phyloP scores from a whole-genome alignment of 2,329 filamentous ascomycete genomes.

The Verticillium zaregamsianum region DNA sequence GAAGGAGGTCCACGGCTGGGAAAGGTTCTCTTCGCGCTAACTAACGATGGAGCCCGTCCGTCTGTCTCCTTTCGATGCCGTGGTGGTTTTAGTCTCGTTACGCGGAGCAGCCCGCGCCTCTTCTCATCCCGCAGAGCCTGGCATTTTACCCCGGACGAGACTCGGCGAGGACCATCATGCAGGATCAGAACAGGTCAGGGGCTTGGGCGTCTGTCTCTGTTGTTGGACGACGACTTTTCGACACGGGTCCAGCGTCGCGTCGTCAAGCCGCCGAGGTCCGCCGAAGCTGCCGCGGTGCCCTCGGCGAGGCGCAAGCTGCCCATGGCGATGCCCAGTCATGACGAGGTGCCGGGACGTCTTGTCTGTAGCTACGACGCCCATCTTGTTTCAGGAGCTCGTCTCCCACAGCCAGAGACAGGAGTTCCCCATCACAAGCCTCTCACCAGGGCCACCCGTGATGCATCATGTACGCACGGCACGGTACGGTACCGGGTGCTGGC shows the following conservation, averaged over 20 bases:
- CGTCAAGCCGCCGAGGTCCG: background rate
- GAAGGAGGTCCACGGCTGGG: slow-evolving; percentile 5
- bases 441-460: slow-evolving; percentile 5
- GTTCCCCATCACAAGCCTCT: background rate
- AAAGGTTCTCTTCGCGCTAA: slow-evolving; percentile 4
- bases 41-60: background rate
- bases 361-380: slow-evolving; percentile 8
- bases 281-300: background rate
- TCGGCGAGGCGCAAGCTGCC: slow-evolving; percentile 5
- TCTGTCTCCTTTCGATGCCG: background rate
- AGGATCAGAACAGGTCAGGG: slow-evolving; percentile 4
- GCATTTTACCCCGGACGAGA: background rate
- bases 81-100: background rate
- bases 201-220: background rate
- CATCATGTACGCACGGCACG: slow-evolving; percentile 6
- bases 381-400: slow-evolving; percentile 12
- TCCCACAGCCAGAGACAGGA: slow-evolving; percentile 9
- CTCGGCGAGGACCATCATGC: background rate
- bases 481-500: background rate
- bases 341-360: background rate
- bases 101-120: background rate
- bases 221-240: background rate
- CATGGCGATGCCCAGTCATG: slow-evolving; percentile 3
- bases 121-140: background rate
- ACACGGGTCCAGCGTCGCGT: background rate